Evolutionary conservation across 441 rosid genomes (phyloP), one percentile per base, ranked within the genome.

Genomic region (Pelargonium myrrhifolium): DNA sequence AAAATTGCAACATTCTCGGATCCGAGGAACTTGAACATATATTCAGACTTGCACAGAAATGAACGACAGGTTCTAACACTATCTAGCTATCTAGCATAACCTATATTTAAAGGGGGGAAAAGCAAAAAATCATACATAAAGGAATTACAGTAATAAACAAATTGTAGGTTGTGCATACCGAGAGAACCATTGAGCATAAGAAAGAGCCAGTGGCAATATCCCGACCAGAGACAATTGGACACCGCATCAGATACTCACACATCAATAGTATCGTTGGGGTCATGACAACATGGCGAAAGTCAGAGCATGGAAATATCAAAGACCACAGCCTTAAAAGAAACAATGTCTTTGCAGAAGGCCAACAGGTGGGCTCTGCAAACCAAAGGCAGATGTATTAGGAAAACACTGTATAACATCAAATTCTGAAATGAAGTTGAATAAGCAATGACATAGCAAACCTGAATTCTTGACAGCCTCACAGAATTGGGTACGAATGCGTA

Each of bases 221-320:
- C 75, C 84, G 88, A 63, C 95, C 95, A 15, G 87, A 87, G 40
- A 65, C 73, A 72, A 91, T 80, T 75, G 89, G 96, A 75, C 95
- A 89, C 2, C 93, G 95, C 90, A 84, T 86, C 74, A 93, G 83
- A 84, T 90, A 91, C 83, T 93, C 98, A 76, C 93, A 84, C 90
- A 91, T 91, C 82, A 89, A 78, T 71, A 89, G 66, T 72, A 87
- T 73, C 28, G 88, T 89, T 0, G 95, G 97, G 21, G 97, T 91
- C 90, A 87, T 91, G 75, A 93, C 98, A 62, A 71, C 90, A 72
- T 91, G 98, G 37, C 95, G 96, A 47, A 84, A 93, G 78, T 93
- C 98, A 1, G 98, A 93, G 81, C 97, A 84, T 3, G 97, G 97
- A 74, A 93, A 93, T 75, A 89, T 78, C 90, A 88, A 79, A 42